Conservation (phyloP, 495 filamentous ascomycete species). For the Neurospora discreta region DNA sequence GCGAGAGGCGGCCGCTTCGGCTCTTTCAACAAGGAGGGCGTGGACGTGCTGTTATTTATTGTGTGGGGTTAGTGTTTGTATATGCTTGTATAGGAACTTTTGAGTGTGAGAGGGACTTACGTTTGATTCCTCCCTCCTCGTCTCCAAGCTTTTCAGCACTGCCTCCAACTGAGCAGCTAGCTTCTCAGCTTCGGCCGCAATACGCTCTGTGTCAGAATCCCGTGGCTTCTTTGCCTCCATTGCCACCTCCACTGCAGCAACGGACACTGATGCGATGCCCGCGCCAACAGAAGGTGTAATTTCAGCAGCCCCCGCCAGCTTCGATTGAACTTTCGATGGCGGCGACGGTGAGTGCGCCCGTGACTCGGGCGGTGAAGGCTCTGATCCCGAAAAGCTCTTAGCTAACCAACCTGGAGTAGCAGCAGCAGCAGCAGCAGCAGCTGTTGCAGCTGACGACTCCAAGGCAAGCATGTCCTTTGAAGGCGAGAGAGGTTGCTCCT, state of each 20-base stretch:
- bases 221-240: background rate
- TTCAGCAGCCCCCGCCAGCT: slow-evolving; percentile 6
- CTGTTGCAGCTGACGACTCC: background rate
- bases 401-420: background rate
- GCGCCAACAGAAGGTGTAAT: background rate
- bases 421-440: background rate
- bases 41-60: slow-evolving; percentile 36
- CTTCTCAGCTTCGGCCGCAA: slow-evolving; percentile 31
- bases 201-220: slow-evolving; percentile 9
- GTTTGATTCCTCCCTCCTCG: slow-evolving; percentile 39
- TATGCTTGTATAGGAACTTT: background rate
- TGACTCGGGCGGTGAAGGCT: background rate
- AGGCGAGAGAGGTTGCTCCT: background rate
- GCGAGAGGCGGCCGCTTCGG: slow-evolving; percentile 40
- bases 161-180: slow-evolving; percentile 26
- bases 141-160: slow-evolving; percentile 27
- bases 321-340: background rate
- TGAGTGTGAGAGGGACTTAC: slow-evolving; percentile 16
- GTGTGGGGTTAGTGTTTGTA: background rate
- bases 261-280: background rate
- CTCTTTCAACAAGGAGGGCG: slow-evolving; percentile 35
- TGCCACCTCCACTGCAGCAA: background rate
- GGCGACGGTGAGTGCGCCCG: background rate
- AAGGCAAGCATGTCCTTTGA: background rate
- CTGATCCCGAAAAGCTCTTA: background rate